phyloP scores from a whole-genome alignment of 495 filamentous ascomycete species.

The Evansstolkia leycettana region DNA sequence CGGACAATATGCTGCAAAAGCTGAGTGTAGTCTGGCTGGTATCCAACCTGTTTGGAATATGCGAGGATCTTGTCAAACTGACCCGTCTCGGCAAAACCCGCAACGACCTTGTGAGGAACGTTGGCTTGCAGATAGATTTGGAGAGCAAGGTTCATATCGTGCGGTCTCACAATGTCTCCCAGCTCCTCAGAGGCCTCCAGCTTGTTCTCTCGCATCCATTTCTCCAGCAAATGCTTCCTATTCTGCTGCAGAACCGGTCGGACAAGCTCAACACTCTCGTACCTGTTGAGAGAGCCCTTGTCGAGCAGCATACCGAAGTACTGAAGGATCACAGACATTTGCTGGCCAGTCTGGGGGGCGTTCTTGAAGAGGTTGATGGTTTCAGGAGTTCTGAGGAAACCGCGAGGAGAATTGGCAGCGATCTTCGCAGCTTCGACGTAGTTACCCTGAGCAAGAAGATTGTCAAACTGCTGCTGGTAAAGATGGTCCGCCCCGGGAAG shows the following conservation, averaged over 20 bases:
- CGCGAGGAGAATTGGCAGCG: slow-evolving; percentile 89
- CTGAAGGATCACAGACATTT: slow-evolving; percentile 87
- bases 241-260: slow-evolving; percentile 85
- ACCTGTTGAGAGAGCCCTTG: slow-evolving; percentile 81
- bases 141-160: slow-evolving; percentile 78
- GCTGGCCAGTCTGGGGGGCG: slow-evolving; percentile 53
- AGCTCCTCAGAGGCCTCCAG: slow-evolving; percentile 90
- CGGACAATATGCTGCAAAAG: slow-evolving; percentile 87
- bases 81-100: slow-evolving; percentile 86
- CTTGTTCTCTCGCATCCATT: slow-evolving; percentile 95
- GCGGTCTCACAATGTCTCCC: slow-evolving; percentile 81
- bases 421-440: slow-evolving; percentile 86
- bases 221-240: slow-evolving; percentile 90
- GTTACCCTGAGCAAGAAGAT: slow-evolving; percentile 60
- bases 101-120: slow-evolving; percentile 81
- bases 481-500: slow-evolving; percentile 92
- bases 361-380: slow-evolving; percentile 94
- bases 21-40: slow-evolving; percentile 82
- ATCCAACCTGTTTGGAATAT: slow-evolving; percentile 71
- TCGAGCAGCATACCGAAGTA: slow-evolving; percentile 97
- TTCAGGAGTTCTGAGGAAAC: slow-evolving; percentile 84
- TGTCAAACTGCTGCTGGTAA: slow-evolving; percentile 85
- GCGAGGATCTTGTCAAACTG: slow-evolving; percentile 93
- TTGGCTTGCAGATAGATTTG: slow-evolving; percentile 80
- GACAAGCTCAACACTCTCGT: slow-evolving; percentile 89